These are phyloP conservation scores for Elsinoe perseae DNA, from an alignment of 2,329 filamentous ascomycete genomes.

Conservation along the genomic window DNA sequence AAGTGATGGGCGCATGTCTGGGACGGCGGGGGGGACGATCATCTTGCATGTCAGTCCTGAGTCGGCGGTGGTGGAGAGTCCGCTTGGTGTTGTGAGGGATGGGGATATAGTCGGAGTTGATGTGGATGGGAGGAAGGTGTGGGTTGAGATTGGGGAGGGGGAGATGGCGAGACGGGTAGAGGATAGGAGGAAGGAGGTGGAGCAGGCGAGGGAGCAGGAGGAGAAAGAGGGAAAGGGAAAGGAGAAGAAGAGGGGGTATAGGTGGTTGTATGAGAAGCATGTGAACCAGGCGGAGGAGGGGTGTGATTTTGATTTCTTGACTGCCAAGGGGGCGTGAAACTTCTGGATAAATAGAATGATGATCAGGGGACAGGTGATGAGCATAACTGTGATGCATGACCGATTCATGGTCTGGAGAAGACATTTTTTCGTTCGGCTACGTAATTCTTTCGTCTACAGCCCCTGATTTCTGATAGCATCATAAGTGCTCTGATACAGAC, in stretches of 20 bases:
- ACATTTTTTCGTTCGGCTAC: not conserved
- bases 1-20: constrained; percentile 49
- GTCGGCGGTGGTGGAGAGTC: constrained; percentile 39
- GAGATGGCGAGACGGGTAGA: constrained; percentile 36
- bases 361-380: not conserved
- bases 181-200: constrained; percentile 24
- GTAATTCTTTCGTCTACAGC: not conserved
- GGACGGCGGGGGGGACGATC: constrained; percentile 49
- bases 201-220: constrained; percentile 25
- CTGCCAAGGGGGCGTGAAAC: constrained; percentile 20
- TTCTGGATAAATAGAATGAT: not conserved
- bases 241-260: constrained; percentile 45
- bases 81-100: constrained; percentile 42
- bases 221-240: constrained; percentile 24
- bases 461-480: constrained; percentile 15
- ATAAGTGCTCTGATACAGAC: constrained; percentile 23
- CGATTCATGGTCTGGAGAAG: too few relatives aligned
- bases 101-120: constrained; percentile 44
- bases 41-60: constrained; percentile 49
- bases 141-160: constrained; percentile 36
- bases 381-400: too few relatives aligned
- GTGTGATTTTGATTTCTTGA: constrained; percentile 56
- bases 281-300: constrained; percentile 55
- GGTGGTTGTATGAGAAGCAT: constrained; percentile 51
- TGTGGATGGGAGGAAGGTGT: constrained; percentile 36